These are phyloP conservation scores for Juglanconis sp. DNA, from an alignment of 2,329 filamentous ascomycete species.

Conservation along the genomic window DNA sequence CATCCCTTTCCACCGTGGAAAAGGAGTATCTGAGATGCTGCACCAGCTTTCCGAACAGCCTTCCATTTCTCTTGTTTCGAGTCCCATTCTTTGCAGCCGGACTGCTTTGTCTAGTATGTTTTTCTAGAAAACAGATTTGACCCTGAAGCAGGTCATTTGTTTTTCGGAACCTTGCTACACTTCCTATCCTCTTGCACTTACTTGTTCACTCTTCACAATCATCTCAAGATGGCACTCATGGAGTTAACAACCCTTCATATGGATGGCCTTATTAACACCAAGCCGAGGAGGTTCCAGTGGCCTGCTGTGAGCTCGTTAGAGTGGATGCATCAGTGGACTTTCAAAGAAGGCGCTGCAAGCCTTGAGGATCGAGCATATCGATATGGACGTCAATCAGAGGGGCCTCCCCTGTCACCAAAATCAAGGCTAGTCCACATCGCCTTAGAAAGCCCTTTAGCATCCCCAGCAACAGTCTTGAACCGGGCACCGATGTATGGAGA, in stretches of 20 bases:
- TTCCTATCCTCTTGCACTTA: neutral
- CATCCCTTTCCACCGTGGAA: no score
- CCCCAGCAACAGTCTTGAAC: neutral
- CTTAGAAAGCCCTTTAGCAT: neutral
- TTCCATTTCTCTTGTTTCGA: neutral
- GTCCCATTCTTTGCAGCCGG: neutral
- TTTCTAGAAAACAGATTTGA: neutral
- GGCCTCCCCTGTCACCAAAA: neutral
- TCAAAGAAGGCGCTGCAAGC: neutral
- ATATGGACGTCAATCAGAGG: neutral
- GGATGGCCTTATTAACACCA: neutral
- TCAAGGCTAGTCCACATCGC: neutral
- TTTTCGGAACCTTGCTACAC: neutral
- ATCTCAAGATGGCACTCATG: neutral
- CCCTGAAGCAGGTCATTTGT: neutral
- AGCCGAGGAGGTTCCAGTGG: neutral
- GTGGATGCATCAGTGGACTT: slow-evolving; percentile 5
- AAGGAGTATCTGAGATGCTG: no score
- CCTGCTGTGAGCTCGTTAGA: neutral
- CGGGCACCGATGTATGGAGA: neutral
- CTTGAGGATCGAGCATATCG: neutral
- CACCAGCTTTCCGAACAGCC: no score
- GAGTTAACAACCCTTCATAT: neutral
- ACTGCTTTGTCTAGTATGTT: neutral
- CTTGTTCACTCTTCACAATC: neutral